Conservation (phyloP, 1,139 yeast genomes). For the Yamadazyma membranifaciens region DNA sequence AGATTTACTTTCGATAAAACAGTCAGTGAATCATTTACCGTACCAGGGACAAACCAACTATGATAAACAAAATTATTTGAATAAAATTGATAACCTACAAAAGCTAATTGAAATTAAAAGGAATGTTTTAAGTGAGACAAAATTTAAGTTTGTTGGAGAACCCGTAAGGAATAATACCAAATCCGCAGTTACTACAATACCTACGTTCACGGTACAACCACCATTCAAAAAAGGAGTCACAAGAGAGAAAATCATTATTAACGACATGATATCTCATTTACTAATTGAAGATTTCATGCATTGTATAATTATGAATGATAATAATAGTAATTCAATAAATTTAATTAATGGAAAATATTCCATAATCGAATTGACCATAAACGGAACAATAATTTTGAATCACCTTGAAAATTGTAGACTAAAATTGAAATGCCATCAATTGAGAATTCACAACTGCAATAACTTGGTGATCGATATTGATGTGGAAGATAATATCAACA, state of each 20-base stretch:
- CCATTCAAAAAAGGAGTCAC: conserved; percentile 6
- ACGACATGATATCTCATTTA: conserved; percentile 15
- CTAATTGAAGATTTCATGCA: conserved; percentile 14
- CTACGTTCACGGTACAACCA: not conserved
- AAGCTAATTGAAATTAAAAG: conserved; percentile 20
- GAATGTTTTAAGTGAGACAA: conserved; percentile 14
- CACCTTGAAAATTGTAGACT: conserved; percentile 24
- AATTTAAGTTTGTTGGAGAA: conserved; percentile 26
- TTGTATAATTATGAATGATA: conserved; percentile 12
- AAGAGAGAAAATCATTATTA: conserved; percentile 7
- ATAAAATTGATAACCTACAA: conserved; percentile 16
- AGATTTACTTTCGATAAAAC: conserved; percentile 1
- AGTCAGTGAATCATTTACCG: not conserved
- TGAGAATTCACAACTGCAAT: conserved; percentile 32
- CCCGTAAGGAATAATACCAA: conserved; percentile 20
- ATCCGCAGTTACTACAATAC: not conserved
- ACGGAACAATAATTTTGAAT: conserved; percentile 34
- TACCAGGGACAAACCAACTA: conserved; percentile 10
- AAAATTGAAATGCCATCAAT: conserved; percentile 36
- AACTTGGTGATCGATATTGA: conserved; percentile 22
- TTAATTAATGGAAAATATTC: conserved; percentile 20
- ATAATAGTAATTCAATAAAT: conserved; percentile 22
- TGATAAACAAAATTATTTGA: conserved; percentile 10
- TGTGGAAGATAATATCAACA: conserved; percentile 9
- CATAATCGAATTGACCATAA: conserved; percentile 20